Conservation (phyloP, 75 land plant species). For the Pseudotsuga menziesii region DNA sequence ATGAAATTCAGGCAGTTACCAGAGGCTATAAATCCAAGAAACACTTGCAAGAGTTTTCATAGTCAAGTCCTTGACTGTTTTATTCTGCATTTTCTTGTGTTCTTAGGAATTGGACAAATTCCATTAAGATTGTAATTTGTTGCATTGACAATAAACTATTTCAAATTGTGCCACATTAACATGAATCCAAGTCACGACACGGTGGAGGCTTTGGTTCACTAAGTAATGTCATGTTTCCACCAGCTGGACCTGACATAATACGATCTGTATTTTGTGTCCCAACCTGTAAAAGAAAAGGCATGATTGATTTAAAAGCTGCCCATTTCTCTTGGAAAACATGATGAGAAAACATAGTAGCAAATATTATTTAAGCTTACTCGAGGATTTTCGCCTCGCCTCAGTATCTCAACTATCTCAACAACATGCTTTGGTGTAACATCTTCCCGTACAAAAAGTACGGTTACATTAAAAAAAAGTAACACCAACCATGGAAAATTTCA, state of each 20-base stretch:
- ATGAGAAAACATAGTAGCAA: background rate
- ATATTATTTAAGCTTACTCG: slow-evolving; percentile 46
- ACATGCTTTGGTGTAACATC: slow-evolving; percentile 89
- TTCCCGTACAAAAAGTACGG: slow-evolving; percentile 49
- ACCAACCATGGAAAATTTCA: background rate
- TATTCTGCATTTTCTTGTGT: background rate
- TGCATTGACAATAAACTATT: background rate
- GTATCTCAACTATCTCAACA: slow-evolving; percentile 90
- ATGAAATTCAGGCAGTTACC: background rate
- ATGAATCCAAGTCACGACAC: slow-evolving; percentile 92
- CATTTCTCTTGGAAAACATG: background rate
- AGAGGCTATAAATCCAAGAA: background rate
- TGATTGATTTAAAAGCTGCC: background rate
- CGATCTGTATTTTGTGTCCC: slow-evolving; percentile 93
- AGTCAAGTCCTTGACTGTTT: background rate
- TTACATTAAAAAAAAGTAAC: background rate
- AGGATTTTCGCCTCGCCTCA: slow-evolving; percentile 80
- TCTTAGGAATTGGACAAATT: background rate
- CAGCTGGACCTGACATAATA: slow-evolving; percentile 73
- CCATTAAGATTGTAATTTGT: background rate
- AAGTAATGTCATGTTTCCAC: slow-evolving; percentile 83
- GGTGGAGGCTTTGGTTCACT: slow-evolving; percentile 90
- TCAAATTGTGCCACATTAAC: slow-evolving; percentile 23
- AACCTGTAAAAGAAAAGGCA: slow-evolving; percentile 37
- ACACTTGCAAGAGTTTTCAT: background rate